Evolutionary conservation across 75 land plant genomes (phyloP), one percentile per base, ranked within the genome.

Genomic region (Cryptomeria japonica): DNA sequence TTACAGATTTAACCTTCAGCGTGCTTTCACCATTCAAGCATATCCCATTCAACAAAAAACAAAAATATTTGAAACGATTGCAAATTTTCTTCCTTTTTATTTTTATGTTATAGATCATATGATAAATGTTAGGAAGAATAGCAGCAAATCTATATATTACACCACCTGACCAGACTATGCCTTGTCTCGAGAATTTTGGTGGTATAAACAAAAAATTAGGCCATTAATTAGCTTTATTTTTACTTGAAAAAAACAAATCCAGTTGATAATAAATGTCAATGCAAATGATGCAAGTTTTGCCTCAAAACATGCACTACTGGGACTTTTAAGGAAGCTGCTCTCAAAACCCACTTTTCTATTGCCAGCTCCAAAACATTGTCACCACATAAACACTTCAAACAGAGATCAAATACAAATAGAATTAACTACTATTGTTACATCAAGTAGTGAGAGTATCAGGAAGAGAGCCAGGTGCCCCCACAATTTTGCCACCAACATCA

Each of bases 401-500:
- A 82, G 34, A 80, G 47, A 82, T 49, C 51, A 46, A 44, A 32
- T 32, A 75, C 77, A 75, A 75, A 75, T 13, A 34, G 37, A 47
- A 41, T 80, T 80, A 80, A 41, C 14, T 44, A n/a, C 14, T n/a
- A 3, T 51, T 51, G 84, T 72, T 11, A 79, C 22, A 34, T 90
- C 41, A 91, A 36, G 96, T 94, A 5, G 99, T 97, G 36, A 97
- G 82, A 86, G 86, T 91, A 88, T 97, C 99, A n/a, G 98, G 99
- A 55, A 97, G 92, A 87, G 75, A 88, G 5, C 92, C 83, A 36
- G 86, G 55, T 32, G 92, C 80, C 46, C 98, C 98, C 16, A 97
- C 89, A 73, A 97, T 90, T 87, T 90, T 93, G 6, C 99, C 99
- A 28, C 98, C 98, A 15, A 97, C 96, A 87, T 97, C 98, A 41